Conservation (phyloP, 176 grass and related monocot species). For the Ensete glaucum region DNA sequence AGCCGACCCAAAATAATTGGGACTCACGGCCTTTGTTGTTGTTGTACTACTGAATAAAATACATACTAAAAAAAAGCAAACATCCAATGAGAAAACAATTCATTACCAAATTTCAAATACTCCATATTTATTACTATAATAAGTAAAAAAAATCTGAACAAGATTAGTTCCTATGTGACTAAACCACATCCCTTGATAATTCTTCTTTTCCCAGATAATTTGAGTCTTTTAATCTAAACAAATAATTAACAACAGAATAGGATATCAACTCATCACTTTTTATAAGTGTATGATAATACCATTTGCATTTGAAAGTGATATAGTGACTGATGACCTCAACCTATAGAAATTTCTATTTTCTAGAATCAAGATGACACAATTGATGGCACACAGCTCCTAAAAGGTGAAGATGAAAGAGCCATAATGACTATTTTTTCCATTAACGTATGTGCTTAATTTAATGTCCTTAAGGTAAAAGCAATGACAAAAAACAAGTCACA, state of each 20-base stretch:
- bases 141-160: background rate
- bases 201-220: no score
- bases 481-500: background rate
- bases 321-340: background rate
- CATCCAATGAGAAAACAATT: background rate
- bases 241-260: no score
- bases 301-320: background rate
- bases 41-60: no score
- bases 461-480: background rate
- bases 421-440: no score
- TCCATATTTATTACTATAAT: background rate
- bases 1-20: no score
- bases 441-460: background rate
- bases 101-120: background rate
- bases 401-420: background rate
- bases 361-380: background rate
- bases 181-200: no score
- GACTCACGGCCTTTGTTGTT: no score
- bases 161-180: no score
- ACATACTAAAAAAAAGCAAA: background rate
- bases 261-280: background rate
- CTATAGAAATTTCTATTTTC: background rate
- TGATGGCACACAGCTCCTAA: background rate
- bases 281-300: background rate
- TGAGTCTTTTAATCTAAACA: no score